Conservation (phyloP, 805 yeast genomes). For the Starmerella bombi region DNA sequence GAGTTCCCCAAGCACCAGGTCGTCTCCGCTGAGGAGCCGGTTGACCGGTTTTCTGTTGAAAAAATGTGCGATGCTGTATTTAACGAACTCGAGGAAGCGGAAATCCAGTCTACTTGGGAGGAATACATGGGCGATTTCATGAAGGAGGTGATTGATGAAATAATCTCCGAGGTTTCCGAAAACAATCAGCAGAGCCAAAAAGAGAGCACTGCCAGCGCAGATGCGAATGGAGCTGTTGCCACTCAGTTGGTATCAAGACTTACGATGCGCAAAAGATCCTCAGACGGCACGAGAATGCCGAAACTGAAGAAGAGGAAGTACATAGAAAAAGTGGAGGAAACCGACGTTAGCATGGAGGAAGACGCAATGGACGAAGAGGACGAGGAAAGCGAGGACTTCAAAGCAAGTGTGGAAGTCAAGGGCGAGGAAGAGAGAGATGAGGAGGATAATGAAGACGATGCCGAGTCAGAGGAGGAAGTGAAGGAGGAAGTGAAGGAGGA, state of each 20-base stretch:
- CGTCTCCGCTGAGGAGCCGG: not conserved
- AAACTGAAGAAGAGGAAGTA: not conserved
- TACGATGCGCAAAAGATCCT: not conserved
- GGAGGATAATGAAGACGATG: not conserved
- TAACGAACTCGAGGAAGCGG: not conserved
- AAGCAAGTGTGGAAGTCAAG: not conserved
- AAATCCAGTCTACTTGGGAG: not conserved
- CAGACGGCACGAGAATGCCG: not conserved
- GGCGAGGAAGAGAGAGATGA: not conserved
- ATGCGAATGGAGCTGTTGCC: not conserved
- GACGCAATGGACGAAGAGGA: not conserved
- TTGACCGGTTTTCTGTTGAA: not conserved
- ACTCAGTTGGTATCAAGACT: too few relatives aligned
- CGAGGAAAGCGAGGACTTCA: not conserved
- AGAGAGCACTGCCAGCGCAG: not conserved
- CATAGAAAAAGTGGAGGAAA: not conserved
- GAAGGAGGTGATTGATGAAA: not conserved
- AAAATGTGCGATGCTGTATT: not conserved
- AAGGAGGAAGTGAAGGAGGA: not conserved
- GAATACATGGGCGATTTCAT: not conserved
- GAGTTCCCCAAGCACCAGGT: not conserved
- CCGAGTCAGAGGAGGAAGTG: slow-evolving; percentile 1
- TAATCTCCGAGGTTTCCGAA: not conserved
- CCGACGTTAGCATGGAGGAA: not conserved
- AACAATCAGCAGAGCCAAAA: too few relatives aligned